Conservation (phyloP, 331 rosid genomes). For the Ulmus americana region DNA sequence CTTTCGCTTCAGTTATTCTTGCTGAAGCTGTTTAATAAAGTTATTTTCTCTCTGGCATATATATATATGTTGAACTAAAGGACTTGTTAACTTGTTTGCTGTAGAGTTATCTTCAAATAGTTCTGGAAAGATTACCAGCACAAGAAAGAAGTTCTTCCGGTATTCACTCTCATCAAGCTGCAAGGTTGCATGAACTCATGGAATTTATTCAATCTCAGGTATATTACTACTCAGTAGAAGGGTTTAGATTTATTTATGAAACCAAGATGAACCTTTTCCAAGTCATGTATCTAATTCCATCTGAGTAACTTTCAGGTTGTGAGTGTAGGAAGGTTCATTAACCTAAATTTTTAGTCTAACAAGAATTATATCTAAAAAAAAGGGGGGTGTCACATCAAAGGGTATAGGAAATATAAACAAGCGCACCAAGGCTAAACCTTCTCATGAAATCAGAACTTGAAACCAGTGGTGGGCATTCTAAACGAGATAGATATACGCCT, state of each 20-base stretch:
- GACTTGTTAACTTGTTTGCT: conserved; percentile 19
- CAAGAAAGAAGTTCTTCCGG: conserved; percentile 59
- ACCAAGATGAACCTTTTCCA: not conserved
- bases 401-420: too few relatives aligned
- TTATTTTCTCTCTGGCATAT: too few relatives aligned
- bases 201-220: conserved; percentile 98
- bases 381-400: too few relatives aligned
- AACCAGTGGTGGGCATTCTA: not conserved
- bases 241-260: not conserved
- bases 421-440: not conserved
- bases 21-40: too few relatives aligned
- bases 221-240: not conserved
- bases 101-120: conserved; percentile 90
- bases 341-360: too few relatives aligned
- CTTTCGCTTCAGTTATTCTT: too few relatives aligned
- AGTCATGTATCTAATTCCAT: not conserved
- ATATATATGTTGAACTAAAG: too few relatives aligned
- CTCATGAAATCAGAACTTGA: not conserved
- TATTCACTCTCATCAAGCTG: conserved; percentile 71
- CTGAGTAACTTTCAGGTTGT: not conserved
- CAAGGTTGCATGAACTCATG: conserved; percentile 84
- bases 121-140: conserved; percentile 75
- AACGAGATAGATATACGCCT: not conserved
- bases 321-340: not conserved
- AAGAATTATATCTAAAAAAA: too few relatives aligned